Percentiles rank a stretch among this genome's conserved stretches.
phyloP scores from a whole-genome alignment of 306 rosid genomes.

The Aeschynomene evenia region DNA sequence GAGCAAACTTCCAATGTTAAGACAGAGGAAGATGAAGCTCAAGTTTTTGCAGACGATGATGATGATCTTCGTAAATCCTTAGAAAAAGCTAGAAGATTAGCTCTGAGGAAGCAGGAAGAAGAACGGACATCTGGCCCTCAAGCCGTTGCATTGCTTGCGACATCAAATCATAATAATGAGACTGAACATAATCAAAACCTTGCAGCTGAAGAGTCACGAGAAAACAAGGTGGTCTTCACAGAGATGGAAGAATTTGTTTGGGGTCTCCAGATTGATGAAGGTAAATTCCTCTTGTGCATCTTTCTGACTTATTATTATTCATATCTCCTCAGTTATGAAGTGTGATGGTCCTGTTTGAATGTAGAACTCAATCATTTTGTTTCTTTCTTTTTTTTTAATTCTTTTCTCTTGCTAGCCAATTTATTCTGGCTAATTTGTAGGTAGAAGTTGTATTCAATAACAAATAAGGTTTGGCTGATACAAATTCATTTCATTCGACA shows the following conservation, averaged over 20 bases:
- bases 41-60: slow-evolving; percentile 69
- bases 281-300: slow-evolving; percentile 38
- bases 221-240: slow-evolving; percentile 83
- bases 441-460: not conserved
- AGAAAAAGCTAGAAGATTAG: slow-evolving; percentile 74
- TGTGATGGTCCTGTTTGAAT: slow-evolving; percentile 14
- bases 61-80: slow-evolving; percentile 83
- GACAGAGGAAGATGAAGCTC: slow-evolving; percentile 63
- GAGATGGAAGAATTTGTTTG: slow-evolving; percentile 98
- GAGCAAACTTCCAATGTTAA: slow-evolving; percentile 53
- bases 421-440: not conserved
- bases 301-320: not conserved
- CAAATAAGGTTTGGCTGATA: not conserved
- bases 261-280: slow-evolving; percentile 96
- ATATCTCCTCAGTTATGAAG: slow-evolving; percentile 7
- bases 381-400: not conserved
- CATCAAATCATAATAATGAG: slow-evolving; percentile 48
- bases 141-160: slow-evolving; percentile 73
- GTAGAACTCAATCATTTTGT: slow-evolving; percentile 9
- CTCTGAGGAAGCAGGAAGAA: slow-evolving; percentile 71
- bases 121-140: slow-evolving; percentile 65
- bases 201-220: slow-evolving; percentile 60
- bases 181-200: slow-evolving; percentile 51
- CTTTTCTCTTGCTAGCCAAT: not conserved
- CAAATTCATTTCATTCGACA: slow-evolving; percentile 5